These are phyloP conservation scores for Pyricularia sp. DNA, from an alignment of 2,329 filamentous ascomycete genomes.

Conservation along the genomic window DNA sequence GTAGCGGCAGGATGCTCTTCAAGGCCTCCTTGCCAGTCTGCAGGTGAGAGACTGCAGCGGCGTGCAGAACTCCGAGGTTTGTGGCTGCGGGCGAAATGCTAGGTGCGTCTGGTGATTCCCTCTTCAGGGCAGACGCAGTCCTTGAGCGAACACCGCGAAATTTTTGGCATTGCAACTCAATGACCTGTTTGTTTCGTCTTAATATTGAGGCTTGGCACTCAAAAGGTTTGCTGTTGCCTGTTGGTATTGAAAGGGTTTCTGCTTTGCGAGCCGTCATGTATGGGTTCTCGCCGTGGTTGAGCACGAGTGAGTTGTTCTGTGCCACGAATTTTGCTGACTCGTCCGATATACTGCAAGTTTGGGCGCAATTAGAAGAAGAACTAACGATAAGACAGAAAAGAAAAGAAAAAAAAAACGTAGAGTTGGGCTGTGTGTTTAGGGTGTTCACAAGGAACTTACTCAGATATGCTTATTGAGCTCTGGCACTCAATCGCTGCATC, in stretches of 20 bases:
- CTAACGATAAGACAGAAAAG: too few species aligned
- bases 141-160: conserved; percentile 43
- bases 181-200: conserved; percentile 47
- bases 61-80: conserved; percentile 40
- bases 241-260: conserved; percentile 36
- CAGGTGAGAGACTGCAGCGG: conserved; percentile 58
- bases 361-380: not conserved
- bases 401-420: not conserved
- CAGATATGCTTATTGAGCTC: conserved; percentile 43
- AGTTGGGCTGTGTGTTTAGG: not conserved
- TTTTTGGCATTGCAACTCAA: conserved; percentile 56
- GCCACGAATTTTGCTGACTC: conserved; percentile 52
- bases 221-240: conserved; percentile 52
- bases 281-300: conserved; percentile 41
- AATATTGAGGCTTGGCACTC: conserved; percentile 53
- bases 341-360: conserved; percentile 44
- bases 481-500: conserved; percentile 53
- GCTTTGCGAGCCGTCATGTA: conserved; percentile 53
- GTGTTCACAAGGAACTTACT: conserved; percentile 31
- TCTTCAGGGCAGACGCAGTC: conserved; percentile 28
- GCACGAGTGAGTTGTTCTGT: conserved; percentile 45
- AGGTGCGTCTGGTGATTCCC: conserved; percentile 13
- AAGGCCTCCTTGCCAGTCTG: conserved; percentile 53
- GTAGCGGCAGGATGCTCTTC: conserved; percentile 52
- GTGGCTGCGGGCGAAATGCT: conserved; percentile 20